Percentiles rank a stretch among this genome's conserved stretches.
phyloP scores from a whole-genome alignment of 164 flowering plant species.

The Hamamelis virginiana region DNA sequence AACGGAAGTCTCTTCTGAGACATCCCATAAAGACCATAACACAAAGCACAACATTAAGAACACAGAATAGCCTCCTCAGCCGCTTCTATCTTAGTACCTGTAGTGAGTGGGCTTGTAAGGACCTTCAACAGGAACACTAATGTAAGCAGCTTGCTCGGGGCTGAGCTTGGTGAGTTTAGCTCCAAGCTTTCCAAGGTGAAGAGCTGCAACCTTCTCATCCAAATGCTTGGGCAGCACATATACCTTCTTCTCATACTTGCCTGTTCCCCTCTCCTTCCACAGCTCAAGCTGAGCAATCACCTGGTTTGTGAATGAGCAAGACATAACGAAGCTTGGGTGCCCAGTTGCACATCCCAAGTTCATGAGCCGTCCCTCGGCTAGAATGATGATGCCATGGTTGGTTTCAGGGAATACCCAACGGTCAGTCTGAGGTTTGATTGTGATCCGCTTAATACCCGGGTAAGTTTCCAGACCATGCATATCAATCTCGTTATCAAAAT shows the following conservation, averaged over 20 bases:
- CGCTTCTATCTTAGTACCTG: slow-evolving; percentile 44
- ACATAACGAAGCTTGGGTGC: slow-evolving; percentile 76
- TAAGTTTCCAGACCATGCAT: slow-evolving; percentile 62
- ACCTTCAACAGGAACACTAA: slow-evolving; percentile 57
- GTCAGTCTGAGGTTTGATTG: slow-evolving; percentile 75
- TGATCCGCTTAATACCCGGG: slow-evolving; percentile 72
- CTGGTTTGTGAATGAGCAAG: slow-evolving; percentile 74
- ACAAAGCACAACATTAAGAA: too few relatives aligned
- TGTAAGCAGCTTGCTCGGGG: slow-evolving; percentile 65
- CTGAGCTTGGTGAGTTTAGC: slow-evolving; percentile 66
- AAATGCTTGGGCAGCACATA: slow-evolving; percentile 71
- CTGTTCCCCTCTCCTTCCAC: slow-evolving; percentile 56
- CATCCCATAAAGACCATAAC: too few relatives aligned
- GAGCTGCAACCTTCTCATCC: slow-evolving; percentile 73
- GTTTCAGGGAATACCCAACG: slow-evolving; percentile 74
- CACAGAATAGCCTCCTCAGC: too few relatives aligned
- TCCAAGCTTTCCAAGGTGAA: slow-evolving; percentile 67
- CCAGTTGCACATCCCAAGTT: slow-evolving; percentile 80
- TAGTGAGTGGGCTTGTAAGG: slow-evolving; percentile 71
- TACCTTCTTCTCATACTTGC: slow-evolving; percentile 71
- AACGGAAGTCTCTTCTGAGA: too few relatives aligned
- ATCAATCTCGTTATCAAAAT: slow-evolving; percentile 56
- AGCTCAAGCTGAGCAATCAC: slow-evolving; percentile 75
- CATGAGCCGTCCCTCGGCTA: slow-evolving; percentile 73
- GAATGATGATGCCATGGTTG: slow-evolving; percentile 48